Evolutionary conservation across 306 rosid species (phyloP).

Genomic region (Inga oerstediana): DNA sequence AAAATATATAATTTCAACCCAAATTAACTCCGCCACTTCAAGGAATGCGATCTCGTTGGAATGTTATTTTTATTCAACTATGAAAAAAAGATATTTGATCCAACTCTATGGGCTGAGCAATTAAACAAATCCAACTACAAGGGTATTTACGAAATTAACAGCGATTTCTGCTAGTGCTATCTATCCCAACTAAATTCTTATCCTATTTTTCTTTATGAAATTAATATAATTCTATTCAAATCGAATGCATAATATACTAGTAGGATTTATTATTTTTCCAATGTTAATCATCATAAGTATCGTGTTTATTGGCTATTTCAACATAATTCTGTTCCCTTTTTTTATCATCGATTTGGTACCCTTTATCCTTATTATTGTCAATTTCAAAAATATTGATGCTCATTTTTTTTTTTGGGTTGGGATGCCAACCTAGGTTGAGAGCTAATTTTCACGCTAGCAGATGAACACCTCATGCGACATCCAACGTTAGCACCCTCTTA

Average conservation of each 20-base stretch:
- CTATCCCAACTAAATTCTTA: neutral
- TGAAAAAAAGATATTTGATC: neutral
- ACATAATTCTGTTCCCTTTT: neutral
- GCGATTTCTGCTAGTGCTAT: neutral
- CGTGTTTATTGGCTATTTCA: neutral
- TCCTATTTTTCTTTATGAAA: neutral
- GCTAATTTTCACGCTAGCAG: too few relatives aligned
- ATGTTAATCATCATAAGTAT: neutral
- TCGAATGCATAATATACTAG: neutral
- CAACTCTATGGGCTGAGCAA: neutral
- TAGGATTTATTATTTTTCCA: neutral
- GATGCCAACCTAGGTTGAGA: too few relatives aligned
- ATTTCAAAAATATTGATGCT: too few relatives aligned
- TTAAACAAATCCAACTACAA: neutral
- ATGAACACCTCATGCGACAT: too few relatives aligned
- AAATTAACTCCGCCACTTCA: neutral
- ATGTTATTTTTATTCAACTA: neutral
- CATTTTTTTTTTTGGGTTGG: too few relatives aligned
- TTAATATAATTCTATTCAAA: neutral
- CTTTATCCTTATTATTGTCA: neutral
- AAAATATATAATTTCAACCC: neutral
- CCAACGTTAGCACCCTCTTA: too few relatives aligned
- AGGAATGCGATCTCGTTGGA: neutral
- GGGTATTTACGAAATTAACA: neutral
- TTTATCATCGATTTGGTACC: neutral